Conservation (phyloP, 1,284 basidiomycete genomes). For the Irpex sp. region DNA sequence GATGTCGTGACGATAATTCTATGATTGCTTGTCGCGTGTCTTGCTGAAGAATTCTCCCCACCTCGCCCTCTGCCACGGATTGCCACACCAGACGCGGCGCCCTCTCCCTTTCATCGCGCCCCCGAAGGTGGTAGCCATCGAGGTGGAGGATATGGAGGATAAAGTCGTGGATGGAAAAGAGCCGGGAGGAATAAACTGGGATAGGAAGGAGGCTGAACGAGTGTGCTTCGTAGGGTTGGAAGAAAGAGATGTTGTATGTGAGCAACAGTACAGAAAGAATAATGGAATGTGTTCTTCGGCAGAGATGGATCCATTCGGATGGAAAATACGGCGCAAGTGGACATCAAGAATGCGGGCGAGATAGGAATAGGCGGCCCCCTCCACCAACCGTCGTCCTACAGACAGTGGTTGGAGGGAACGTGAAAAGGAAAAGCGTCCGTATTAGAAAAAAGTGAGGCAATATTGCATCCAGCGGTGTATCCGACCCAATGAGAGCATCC, state of each 20-base stretch:
- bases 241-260: slow-evolving; percentile 6
- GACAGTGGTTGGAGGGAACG: slow-evolving; percentile 23
- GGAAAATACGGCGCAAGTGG: slow-evolving; percentile 30
- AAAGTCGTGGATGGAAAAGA: slow-evolving; percentile 35
- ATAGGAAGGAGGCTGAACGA: slow-evolving; percentile 11
- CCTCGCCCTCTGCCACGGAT: slow-evolving; percentile 2
- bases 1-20: slow-evolving; percentile 2
- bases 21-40: slow-evolving; percentile 1
- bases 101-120: slow-evolving; percentile 70
- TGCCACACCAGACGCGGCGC: slow-evolving; percentile 47
- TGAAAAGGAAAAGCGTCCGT: slow-evolving; percentile 72
- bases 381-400: slow-evolving; percentile 10
- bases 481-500: neutral
- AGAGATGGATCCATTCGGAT: slow-evolving; percentile 3
- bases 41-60: neutral
- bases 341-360: slow-evolving; percentile 16
- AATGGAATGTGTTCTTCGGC: slow-evolving; percentile 4
- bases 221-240: slow-evolving; percentile 13
- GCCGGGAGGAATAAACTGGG: slow-evolving; percentile 14
- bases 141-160: slow-evolving; percentile 64
- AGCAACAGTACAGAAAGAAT: slow-evolving; percentile 8
- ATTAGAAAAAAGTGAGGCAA: slow-evolving; percentile 36
- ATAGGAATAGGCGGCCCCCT: slow-evolving; percentile 22
- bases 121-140: slow-evolving; percentile 34
- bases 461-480: slow-evolving; percentile 14